A percentile compares a stretch with the other conserved stretches of the same genome.
phyloP scores from a whole-genome alignment of 2,329 filamentous ascomycete species.

The Dryadomyces sulphureus region DNA sequence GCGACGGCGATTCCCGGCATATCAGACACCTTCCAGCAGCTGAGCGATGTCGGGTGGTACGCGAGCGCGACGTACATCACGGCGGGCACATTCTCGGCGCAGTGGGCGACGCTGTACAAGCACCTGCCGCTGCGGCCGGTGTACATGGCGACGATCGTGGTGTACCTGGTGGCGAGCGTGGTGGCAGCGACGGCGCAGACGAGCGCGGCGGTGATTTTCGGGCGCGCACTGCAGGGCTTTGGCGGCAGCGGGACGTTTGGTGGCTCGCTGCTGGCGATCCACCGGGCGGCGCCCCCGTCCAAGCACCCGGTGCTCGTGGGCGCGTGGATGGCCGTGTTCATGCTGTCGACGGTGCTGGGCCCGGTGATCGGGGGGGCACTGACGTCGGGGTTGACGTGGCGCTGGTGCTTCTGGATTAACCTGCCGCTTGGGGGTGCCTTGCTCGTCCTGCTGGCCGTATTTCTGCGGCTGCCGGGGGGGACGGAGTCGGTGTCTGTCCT shows the following conservation, averaged over 20 bases:
- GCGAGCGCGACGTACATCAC: slow-evolving; percentile 3
- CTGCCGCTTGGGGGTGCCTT: slow-evolving; percentile 12
- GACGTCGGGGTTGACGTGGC: slow-evolving; percentile 13
- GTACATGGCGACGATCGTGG: slow-evolving; percentile 17
- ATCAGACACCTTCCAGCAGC: slow-evolving; percentile 4
- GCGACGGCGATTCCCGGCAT: slow-evolving; percentile 14
- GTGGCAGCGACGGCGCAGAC: slow-evolving; percentile 13
- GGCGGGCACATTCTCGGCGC: slow-evolving; percentile 16
- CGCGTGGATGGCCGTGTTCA: slow-evolving; percentile 18
- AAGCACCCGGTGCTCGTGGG: slow-evolving; percentile 24
- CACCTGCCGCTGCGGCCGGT: slow-evolving; percentile 18
- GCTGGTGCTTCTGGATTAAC: slow-evolving; percentile 13
- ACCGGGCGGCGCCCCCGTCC: slow-evolving; percentile 21
- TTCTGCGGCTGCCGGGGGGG: slow-evolving; percentile 1
- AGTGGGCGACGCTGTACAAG: slow-evolving; percentile 19
- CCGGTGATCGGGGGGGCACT: slow-evolving; percentile 12
- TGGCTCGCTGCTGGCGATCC: slow-evolving; percentile 16
- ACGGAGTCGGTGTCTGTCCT: neutral
- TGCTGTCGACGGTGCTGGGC: slow-evolving; percentile 16
- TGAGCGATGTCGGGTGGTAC: slow-evolving; percentile 6
- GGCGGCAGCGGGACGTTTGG: slow-evolving; percentile 13
- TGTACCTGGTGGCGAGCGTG: slow-evolving; percentile 24
- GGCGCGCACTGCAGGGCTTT: slow-evolving; percentile 11
- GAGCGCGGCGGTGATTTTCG: slow-evolving; percentile 13
- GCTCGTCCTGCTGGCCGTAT: slow-evolving; percentile 8